Evolutionary conservation across 148 eudicot genomes (phyloP).

Genomic region (Camellia japonica): DNA sequence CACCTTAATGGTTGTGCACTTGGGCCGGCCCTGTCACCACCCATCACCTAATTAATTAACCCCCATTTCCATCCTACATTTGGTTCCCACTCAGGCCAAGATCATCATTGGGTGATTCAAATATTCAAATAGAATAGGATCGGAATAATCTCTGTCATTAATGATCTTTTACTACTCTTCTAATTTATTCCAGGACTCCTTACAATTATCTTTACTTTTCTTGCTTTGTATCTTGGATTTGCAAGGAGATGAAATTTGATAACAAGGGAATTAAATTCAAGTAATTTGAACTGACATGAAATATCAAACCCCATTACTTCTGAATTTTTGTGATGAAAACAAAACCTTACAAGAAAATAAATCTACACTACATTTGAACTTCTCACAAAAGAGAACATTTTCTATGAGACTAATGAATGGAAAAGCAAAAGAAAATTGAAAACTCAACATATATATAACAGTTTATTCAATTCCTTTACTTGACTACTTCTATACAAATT

Average conservation of each 20-base stretch:
- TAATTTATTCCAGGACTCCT: not conserved
- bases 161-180: not conserved
- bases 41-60: too few relatives aligned
- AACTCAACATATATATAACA: not conserved
- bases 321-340: not conserved
- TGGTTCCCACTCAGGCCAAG: too few relatives aligned
- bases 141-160: too few relatives aligned
- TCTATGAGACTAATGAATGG: not conserved
- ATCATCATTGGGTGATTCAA: too few relatives aligned
- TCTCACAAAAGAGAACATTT: not conserved
- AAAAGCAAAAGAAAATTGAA: not conserved
- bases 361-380: not conserved
- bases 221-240: not conserved
- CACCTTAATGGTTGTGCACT: too few relatives aligned
- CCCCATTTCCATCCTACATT: too few relatives aligned
- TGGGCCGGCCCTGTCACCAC: too few relatives aligned
- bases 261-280: not conserved
- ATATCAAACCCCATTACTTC: not conserved
- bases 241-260: not conserved
- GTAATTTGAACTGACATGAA: not conserved
- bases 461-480: not conserved
- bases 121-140: not conserved
- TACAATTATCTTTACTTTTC: not conserved
- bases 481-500: not conserved
- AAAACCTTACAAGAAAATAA: not conserved